phyloP scores from a whole-genome alignment of 1,139 yeast genomes.

The Debaryomyces udenii region DNA sequence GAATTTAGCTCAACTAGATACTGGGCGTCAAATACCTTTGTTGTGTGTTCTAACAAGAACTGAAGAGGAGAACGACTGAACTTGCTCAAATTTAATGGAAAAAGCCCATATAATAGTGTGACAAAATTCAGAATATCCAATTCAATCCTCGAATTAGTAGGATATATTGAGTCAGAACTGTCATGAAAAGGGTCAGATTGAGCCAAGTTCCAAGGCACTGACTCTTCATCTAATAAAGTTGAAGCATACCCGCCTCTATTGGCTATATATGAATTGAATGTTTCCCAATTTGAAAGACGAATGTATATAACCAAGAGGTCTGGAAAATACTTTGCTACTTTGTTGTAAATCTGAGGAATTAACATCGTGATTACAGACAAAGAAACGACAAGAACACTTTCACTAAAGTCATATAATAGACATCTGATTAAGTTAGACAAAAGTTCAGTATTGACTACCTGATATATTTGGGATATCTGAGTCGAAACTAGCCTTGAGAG shows the following conservation, averaged over 20 bases:
- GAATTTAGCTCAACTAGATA: constrained; percentile 12
- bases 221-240: constrained; percentile 12
- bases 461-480: constrained; percentile 34
- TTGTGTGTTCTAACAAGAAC: constrained; percentile 16
- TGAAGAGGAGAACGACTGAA: constrained; percentile 47
- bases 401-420: constrained; percentile 48
- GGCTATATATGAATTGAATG: constrained; percentile 15
- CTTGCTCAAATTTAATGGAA: constrained; percentile 52
- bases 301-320: constrained; percentile 51
- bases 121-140: constrained; percentile 28
- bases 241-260: constrained; percentile 16
- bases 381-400: constrained; percentile 44
- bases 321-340: constrained; percentile 37
- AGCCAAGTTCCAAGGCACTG: constrained; percentile 20
- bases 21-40: constrained; percentile 16
- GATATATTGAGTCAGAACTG: not conserved
- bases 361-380: constrained; percentile 53
- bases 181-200: constrained; percentile 11
- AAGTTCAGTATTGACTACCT: constrained; percentile 40
- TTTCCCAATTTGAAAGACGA: constrained; percentile 41
- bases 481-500: constrained; percentile 30
- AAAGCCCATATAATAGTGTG: constrained; percentile 62
- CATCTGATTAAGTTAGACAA: constrained; percentile 46
- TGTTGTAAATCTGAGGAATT: constrained; percentile 53
- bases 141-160: constrained; percentile 16